Evolutionary conservation across 371 early-diverging fungal species (phyloP).

Genomic region (Mucor lusitanicus): DNA sequence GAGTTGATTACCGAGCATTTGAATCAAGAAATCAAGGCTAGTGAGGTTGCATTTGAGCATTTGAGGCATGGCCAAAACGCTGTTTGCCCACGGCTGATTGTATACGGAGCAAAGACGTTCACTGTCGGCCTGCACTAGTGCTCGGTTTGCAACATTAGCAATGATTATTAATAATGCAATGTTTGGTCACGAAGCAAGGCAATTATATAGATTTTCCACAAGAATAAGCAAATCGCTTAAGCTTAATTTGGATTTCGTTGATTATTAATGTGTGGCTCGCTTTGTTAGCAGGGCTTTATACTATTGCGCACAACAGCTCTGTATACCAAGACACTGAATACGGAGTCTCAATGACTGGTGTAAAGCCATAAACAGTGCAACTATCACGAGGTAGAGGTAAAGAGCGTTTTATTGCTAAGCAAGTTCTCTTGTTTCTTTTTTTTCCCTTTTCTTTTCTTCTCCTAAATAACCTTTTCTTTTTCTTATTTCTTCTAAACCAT

Average conservation of each 20-base stretch:
- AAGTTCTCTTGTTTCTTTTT: conserved; percentile 10
- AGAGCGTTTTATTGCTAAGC: conserved; percentile 8
- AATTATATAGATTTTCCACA: not conserved
- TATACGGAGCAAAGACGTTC: not conserved
- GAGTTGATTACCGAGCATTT: not conserved
- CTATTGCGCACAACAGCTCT: not conserved
- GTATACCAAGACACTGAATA: not conserved
- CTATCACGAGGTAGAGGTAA: not conserved
- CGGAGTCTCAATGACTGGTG: not conserved
- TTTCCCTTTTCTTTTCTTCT: conserved; percentile 3
- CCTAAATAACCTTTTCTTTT: not conserved
- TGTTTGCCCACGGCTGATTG: not conserved
- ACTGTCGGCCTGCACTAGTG: no score
- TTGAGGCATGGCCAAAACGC: not conserved
- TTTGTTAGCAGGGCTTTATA: not conserved
- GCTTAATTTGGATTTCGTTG: not conserved
- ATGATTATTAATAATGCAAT: not conserved
- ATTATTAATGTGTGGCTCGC: not conserved
- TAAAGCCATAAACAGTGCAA: not conserved
- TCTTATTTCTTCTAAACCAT: not conserved
- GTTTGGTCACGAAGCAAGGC: not conserved
- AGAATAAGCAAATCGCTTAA: not conserved
- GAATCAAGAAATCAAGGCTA: not conserved
- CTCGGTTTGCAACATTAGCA: not conserved
- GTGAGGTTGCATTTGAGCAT: not conserved